Evolutionary conservation across 208 protist species (phyloP).

Genomic region (Leptomonas pyrrhocoris): DNA sequence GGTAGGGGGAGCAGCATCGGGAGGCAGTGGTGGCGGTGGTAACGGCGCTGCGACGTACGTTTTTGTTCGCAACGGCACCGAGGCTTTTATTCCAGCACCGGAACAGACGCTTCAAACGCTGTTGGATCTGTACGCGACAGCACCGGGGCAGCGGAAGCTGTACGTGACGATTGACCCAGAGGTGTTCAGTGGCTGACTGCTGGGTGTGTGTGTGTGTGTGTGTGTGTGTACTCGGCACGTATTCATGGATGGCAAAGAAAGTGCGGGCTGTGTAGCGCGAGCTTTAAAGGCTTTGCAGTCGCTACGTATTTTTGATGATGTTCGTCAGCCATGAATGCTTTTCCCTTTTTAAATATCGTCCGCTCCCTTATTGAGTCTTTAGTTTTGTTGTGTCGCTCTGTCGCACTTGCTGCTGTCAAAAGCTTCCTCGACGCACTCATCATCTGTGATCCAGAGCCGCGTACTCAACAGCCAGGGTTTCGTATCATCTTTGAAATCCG

Average conservation of each 20-base stretch:
- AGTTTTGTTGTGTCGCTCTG: too few species aligned
- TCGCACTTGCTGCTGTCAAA: too few species aligned
- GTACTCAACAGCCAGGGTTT: too few species aligned
- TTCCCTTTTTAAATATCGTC: too few species aligned
- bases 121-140: constrained; percentile 51
- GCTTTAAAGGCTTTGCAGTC: too few species aligned
- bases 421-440: too few species aligned
- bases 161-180: constrained; percentile 61
- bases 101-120: constrained; percentile 67
- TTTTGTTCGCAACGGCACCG: constrained; percentile 66
- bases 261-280: too few species aligned
- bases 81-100: constrained; percentile 73
- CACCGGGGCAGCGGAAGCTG: constrained; percentile 42
- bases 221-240: not conserved
- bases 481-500: too few species aligned
- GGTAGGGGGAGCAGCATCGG: constrained; percentile 9
- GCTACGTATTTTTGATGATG: too few species aligned
- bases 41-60: constrained; percentile 48
- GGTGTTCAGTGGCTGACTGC: constrained; percentile 64
- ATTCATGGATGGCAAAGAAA: not conserved
- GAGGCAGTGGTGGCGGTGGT: constrained; percentile 11
- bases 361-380: too few species aligned
- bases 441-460: too few species aligned
- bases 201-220: constrained; percentile 12
- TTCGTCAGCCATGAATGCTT: too few species aligned